These are phyloP conservation scores for Zygoascus hellenicus DNA, from an alignment of 1,139 yeast genomes.

Conservation along the genomic window DNA sequence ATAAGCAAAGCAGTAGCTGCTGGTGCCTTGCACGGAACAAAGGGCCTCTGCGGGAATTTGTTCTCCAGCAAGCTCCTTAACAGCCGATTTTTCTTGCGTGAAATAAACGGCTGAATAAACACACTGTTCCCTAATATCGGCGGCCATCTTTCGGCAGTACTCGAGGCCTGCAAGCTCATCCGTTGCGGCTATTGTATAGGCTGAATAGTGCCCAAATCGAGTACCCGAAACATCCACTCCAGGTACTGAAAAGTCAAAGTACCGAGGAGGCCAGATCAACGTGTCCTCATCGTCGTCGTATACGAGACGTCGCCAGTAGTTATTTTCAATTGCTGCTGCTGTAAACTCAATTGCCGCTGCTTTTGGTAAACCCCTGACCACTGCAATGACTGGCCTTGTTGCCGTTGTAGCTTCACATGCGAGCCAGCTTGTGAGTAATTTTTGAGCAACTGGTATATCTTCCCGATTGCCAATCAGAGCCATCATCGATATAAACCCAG, in stretches of 20 bases:
- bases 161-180: no score
- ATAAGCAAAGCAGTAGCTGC: no score
- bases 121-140: no score
- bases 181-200: neutral
- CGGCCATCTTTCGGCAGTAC: no score
- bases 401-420: neutral
- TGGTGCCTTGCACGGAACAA: no score
- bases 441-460: neutral
- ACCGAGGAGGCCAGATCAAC: conserved; percentile 5
- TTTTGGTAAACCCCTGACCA: conserved; percentile 61
- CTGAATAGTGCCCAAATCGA: neutral
- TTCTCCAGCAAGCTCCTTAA: no score
- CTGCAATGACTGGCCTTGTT: conserved; percentile 39
- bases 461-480: conserved; percentile 10
- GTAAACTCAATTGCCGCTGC: conserved; percentile 77
- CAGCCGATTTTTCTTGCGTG: no score
- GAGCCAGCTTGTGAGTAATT: neutral
- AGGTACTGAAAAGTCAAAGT: neutral
- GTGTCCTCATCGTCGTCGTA: conserved; percentile 22
- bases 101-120: no score
- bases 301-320: conserved; percentile 17
- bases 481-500: conserved; percentile 14
- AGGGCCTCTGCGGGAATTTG: no score
- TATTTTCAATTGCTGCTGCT: conserved; percentile 23
- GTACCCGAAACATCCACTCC: neutral